These are phyloP conservation scores for Naganishia onofrii DNA, from an alignment of 768 basidiomycete genomes.

Conservation along the genomic window DNA sequence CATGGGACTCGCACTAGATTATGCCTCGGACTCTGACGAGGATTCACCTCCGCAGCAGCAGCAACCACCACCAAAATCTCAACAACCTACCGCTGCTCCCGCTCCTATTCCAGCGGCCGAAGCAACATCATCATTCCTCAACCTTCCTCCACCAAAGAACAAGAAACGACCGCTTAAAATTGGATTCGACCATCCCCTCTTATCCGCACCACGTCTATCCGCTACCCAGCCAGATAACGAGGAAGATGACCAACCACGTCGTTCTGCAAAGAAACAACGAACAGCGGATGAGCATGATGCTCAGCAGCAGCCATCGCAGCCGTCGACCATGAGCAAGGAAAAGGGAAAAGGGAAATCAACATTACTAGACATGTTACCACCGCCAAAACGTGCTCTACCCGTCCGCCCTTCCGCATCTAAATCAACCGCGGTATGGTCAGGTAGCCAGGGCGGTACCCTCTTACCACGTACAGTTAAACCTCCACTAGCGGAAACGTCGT, in stretches of 20 bases:
- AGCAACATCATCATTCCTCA: not conserved
- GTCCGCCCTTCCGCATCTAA: not conserved
- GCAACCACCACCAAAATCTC: no score
- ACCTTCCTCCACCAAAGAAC: constrained; percentile 14
- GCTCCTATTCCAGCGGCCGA: not conserved
- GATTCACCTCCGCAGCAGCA: not conserved
- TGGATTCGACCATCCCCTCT: constrained; percentile 25
- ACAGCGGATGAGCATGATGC: not conserved
- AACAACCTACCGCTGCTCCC: no score
- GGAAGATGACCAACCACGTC: not conserved
- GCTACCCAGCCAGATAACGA: not conserved
- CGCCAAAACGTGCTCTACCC: constrained; percentile 40
- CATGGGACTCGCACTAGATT: constrained; percentile 16
- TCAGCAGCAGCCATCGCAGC: not conserved
- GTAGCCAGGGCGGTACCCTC: constrained; percentile 26
- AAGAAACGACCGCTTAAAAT: constrained; percentile 25
- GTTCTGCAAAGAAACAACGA: not conserved
- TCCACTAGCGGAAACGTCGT: no score
- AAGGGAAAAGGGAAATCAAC: constrained; percentile 26
- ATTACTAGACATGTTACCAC: constrained; percentile 47
- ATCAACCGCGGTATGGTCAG: not conserved
- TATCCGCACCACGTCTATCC: not conserved
- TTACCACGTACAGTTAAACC: no score
- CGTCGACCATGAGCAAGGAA: not conserved
- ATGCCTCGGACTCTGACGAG: not conserved